A percentile compares a stretch with the other conserved stretches of the same genome.
phyloP scores from a whole-genome alignment of 1,139 yeast species.

The Blastobotrys arbuscula region DNA sequence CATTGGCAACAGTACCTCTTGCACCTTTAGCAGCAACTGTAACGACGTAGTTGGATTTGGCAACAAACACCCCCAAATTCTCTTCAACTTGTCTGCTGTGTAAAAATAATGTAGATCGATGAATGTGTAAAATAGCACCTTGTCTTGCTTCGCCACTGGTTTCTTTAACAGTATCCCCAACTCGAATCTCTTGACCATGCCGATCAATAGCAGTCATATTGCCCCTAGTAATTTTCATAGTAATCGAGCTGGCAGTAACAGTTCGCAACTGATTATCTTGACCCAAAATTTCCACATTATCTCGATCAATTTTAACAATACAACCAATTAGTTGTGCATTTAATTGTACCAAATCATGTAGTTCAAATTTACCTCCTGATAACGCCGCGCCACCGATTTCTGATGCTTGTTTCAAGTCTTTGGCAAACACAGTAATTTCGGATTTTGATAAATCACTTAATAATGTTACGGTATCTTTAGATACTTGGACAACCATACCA shows the following conservation, averaged over 20 bases:
- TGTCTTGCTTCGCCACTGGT: slow-evolving; percentile 72
- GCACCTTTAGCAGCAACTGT: slow-evolving; percentile 68
- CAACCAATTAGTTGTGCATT: slow-evolving; percentile 87
- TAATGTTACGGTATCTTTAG: slow-evolving; percentile 80
- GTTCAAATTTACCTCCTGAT: slow-evolving; percentile 66
- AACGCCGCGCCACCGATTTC: slow-evolving; percentile 47
- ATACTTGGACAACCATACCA: slow-evolving; percentile 81
- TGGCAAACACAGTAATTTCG: slow-evolving; percentile 88
- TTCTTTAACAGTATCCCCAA: slow-evolving; percentile 91
- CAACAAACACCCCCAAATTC: slow-evolving; percentile 87
- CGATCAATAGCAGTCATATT: slow-evolving; percentile 84
- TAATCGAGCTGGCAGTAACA: slow-evolving; percentile 73
- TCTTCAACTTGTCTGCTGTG: slow-evolving; percentile 75
- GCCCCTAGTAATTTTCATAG: slow-evolving; percentile 61
- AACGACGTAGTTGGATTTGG: slow-evolving; percentile 67
- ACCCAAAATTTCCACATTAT: slow-evolving; percentile 71
- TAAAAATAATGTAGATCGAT: slow-evolving; percentile 70
- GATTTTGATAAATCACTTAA: slow-evolving; percentile 83
- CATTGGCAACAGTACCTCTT: slow-evolving; percentile 51
- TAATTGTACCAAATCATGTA: slow-evolving; percentile 85
- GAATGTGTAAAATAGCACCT: slow-evolving; percentile 83
- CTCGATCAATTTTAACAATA: slow-evolving; percentile 84
- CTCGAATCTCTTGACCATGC: slow-evolving; percentile 74
- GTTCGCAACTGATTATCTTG: slow-evolving; percentile 74
- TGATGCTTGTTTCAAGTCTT: slow-evolving; percentile 58